Base-by-base conservation (phyloP, 495 filamentous ascomycete species). In the Hyaloscypha hepaticicola region DNA sequence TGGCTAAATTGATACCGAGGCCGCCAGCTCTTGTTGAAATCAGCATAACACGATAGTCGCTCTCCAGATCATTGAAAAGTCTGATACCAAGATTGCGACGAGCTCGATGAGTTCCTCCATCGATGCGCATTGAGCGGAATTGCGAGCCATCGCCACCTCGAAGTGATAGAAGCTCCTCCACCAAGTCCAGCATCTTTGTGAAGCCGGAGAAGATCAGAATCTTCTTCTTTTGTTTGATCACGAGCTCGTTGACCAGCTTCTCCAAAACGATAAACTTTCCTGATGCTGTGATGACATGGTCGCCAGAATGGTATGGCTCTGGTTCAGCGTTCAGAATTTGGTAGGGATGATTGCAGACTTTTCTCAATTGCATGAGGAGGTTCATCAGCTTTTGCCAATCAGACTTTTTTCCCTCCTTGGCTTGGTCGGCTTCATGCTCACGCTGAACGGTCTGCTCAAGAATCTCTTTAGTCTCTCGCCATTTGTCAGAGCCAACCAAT, bases 281-380 rank as follows among this genome's bases (percentile, higher is more conserved):
- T 2, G 86, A 88, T 1, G 80, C 81, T 6, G 75, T 73, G 16
- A 87, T 79, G 19, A 88, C 64, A 66, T 86, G 82, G 12, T 70
- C 70, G 0, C 82, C 83, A 24, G 77, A 55, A 29, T 78, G 72
- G 57, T 82, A 83, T 2, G 81, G 81, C 4, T 81, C 73, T 0
- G 84, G 85, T 55, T 80, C 78, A 6, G 82, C 81, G 56, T 81
- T 70, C 0, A 79, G 77, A 0, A 88, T 69, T 0, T 86, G 72
- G 57, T 87, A 88, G 0, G 87, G 86, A 69, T 90, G 87, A 31
- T 81, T 83, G 63, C 86, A 90, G 66, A 82, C 82, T 69, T 88
- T 88, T 38, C 86, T 75, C 5, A 89, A 72, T 63, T 89, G 86
- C 82, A 88, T 85, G 5, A 90, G 70, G 0, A 87, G 75, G 60